Evolutionary conservation across 2,329 filamentous ascomycete genomes (phyloP).

Genomic region (Fusarium sp.): DNA sequence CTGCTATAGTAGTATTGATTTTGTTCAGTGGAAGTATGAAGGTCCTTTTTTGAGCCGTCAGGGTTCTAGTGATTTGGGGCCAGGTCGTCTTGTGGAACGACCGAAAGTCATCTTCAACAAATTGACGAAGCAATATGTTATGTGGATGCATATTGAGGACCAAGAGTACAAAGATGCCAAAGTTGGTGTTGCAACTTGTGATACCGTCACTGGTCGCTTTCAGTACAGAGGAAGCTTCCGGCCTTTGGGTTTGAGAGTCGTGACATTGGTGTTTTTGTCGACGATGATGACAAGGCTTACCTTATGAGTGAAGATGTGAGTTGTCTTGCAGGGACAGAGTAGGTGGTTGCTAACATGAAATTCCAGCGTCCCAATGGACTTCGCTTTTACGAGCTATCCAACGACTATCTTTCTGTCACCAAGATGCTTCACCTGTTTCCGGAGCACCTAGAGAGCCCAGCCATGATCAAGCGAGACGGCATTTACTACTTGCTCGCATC

Average conservation of each 20-base stretch:
- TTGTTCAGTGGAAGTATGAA: slow-evolving; percentile 72
- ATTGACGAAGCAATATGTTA: slow-evolving; percentile 70
- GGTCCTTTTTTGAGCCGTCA: slow-evolving; percentile 67
- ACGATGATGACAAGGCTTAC: slow-evolving; percentile 70
- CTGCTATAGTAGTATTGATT: slow-evolving; percentile 72
- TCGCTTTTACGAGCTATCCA: slow-evolving; percentile 66
- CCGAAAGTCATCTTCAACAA: slow-evolving; percentile 77
- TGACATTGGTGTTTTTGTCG: slow-evolving; percentile 70
- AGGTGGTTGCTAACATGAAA: background rate
- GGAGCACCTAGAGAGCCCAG: slow-evolving; percentile 70
- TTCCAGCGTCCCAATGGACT: slow-evolving; percentile 65
- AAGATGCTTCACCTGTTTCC: slow-evolving; percentile 63
- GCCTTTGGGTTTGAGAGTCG: slow-evolving; percentile 55
- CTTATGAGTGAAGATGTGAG: slow-evolving; percentile 70
- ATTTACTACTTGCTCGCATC: slow-evolving; percentile 75
- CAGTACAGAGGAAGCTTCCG: slow-evolving; percentile 48
- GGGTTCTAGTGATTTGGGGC: slow-evolving; percentile 65
- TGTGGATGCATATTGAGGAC: slow-evolving; percentile 76
- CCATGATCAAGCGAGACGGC: slow-evolving; percentile 68
- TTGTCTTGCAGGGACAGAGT: background rate
- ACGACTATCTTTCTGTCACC: slow-evolving; percentile 66
- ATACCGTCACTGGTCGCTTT: slow-evolving; percentile 71
- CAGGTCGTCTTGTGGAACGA: slow-evolving; percentile 71
- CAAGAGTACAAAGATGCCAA: slow-evolving; percentile 71
- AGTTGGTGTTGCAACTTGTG: slow-evolving; percentile 71